Evolutionary conservation across 2,329 filamentous ascomycete species (phyloP).

Genomic region (Pseudocercospora cruenta): DNA sequence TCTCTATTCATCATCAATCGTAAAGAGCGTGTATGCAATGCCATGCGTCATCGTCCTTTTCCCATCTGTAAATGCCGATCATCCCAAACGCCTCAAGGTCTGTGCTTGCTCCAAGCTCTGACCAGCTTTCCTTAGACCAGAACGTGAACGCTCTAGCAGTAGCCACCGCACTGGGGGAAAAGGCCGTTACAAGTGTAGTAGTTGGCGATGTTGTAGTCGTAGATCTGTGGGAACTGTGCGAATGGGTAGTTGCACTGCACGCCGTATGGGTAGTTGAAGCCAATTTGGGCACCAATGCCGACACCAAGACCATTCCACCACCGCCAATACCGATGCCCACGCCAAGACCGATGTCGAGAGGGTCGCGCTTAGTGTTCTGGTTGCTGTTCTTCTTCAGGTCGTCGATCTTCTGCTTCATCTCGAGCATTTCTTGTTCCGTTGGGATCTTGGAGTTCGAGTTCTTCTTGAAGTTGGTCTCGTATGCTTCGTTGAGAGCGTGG

Average conservation of each 20-base stretch:
- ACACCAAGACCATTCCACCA: neutral
- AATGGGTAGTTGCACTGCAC: neutral
- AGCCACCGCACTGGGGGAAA: neutral
- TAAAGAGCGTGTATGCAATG: neutral
- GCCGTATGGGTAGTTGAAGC: neutral
- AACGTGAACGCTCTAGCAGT: neutral
- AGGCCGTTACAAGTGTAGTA: neutral
- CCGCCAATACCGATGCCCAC: too few species aligned
- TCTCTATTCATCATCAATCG: slow-evolving; percentile 1
- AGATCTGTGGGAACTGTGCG: neutral
- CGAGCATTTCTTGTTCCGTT: neutral
- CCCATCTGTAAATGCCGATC: neutral
- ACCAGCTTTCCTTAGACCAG: too few species aligned
- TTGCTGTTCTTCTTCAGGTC: neutral
- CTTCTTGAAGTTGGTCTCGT: neutral
- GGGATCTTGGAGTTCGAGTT: neutral
- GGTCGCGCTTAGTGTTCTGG: neutral
- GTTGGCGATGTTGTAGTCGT: neutral
- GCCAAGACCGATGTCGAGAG: neutral
- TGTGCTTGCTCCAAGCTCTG: too few species aligned
- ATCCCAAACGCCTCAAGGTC: too few species aligned
- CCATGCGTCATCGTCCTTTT: neutral
- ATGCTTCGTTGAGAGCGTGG: neutral
- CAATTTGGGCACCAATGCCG: neutral
- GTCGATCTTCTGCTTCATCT: slow-evolving; percentile 3